Evolutionary conservation across 2,329 filamentous ascomycete species (phyloP), one percentile per base, ranked within the genome.

Genomic region (Nemania bipapillata): DNA sequence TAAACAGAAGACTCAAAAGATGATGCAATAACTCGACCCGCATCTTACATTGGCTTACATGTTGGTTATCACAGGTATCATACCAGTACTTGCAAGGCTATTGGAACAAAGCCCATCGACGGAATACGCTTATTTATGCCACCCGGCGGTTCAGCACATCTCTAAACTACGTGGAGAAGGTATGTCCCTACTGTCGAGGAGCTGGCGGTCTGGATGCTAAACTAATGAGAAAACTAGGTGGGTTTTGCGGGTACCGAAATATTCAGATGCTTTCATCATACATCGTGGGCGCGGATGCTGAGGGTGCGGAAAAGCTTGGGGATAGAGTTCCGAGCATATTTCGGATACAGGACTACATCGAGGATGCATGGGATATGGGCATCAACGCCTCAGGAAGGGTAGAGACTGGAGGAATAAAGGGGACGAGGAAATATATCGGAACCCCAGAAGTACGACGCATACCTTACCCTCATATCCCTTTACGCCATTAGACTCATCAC

Each of bases 341-440:
- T 61, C 84, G 90, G 57, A 87, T 98, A 7, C 96, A 98, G 77
- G 91, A 97, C 63, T 83, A 90, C 74, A 97, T 98, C 73, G 95
- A 98, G 79, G 81, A 83, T 17, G 95, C 94, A 0, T 98, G 95
- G 95, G 92, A 97, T 75, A 85, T 85, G 76, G 94, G 92, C 0
- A 93, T 96, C 77, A 96, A 96, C 74, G 78, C 86, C 2, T 85
- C 89, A 52, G 93, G 92, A 3, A 87, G 92, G 37, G 77, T 88
- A 2, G 93, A 98, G 80, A 97, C 94, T 0, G 95, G 95, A 2
- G 93, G 94, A 0, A 92, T 98, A 71, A 88, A 84, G 71, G 90
- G 90, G n/a, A 97, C 94, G 0, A 88, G 96, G 68, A 98, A 97
- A 79, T 98, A 96, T 77, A 98, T 98, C 74, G 95, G 95, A 17